A percentile compares a stretch with the other conserved stretches of the same genome.
Conservation (phyloP, 2,329 filamentous ascomycete species). For the Talaromyces piceae region DNA sequence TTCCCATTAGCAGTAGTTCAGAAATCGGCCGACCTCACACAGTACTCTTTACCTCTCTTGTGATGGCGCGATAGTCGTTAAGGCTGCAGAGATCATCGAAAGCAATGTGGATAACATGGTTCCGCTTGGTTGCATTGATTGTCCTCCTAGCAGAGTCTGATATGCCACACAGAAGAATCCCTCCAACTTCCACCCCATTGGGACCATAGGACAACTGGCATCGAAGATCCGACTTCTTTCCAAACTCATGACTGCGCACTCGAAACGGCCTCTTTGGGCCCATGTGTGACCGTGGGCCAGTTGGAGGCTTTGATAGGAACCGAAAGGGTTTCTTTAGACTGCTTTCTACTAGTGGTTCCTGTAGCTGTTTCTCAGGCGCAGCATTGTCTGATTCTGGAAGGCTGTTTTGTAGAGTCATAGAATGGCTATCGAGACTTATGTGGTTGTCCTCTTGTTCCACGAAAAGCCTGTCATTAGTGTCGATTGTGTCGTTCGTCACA, state of each 20-base stretch:
- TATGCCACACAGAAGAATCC: constrained; percentile 23
- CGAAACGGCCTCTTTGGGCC: background rate
- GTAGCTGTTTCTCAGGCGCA: background rate
- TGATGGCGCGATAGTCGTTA: constrained; percentile 21
- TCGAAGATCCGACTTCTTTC: constrained; percentile 22
- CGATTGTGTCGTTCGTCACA: constrained; percentile 3
- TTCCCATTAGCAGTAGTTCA: constrained; percentile 3
- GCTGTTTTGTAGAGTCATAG: background rate
- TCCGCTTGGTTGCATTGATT: constrained; percentile 16
- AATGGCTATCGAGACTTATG: background rate
- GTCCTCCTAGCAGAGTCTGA: constrained; percentile 4
- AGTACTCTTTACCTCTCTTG: constrained; percentile 18
- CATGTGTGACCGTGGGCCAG: background rate
- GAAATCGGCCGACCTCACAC: background rate
- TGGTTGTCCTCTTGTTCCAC: constrained; percentile 14
- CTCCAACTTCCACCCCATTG: constrained; percentile 21
- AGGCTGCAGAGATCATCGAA: constrained; percentile 26
- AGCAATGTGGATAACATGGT: constrained; percentile 19
- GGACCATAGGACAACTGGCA: constrained; percentile 24
- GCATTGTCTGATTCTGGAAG: background rate
- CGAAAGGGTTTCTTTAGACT: background rate
- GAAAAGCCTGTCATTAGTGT: constrained; percentile 13
- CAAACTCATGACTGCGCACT: constrained; percentile 11
- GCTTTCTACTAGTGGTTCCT: background rate
- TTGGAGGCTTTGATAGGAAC: background rate